These are phyloP conservation scores for Leishmania amazonensis DNA, from an alignment of 208 protist genomes.

Conservation along the genomic window DNA sequence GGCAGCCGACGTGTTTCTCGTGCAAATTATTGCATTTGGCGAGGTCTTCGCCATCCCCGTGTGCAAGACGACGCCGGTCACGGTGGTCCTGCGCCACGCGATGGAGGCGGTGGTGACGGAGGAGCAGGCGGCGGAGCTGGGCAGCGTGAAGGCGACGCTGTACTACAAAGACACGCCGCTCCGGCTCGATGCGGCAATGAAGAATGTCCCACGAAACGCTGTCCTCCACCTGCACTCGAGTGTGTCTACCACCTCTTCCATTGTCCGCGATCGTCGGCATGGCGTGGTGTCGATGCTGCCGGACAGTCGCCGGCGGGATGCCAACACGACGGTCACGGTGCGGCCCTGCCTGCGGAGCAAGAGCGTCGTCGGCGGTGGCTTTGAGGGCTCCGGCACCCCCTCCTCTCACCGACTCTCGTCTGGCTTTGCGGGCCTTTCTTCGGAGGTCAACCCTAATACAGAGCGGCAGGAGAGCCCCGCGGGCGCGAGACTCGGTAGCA, in stretches of 20 bases:
- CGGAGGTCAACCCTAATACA: slow-evolving; percentile 9
- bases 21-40: slow-evolving; percentile 27
- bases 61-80: slow-evolving; percentile 35
- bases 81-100: slow-evolving; percentile 48
- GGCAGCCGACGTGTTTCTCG: slow-evolving; percentile 11
- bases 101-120: slow-evolving; percentile 44
- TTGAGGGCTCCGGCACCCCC: slow-evolving; percentile 8
- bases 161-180: slow-evolving; percentile 48
- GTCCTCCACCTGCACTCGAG: slow-evolving; percentile 63
- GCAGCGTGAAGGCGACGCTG: slow-evolving; percentile 39
- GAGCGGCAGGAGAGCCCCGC: slow-evolving; percentile 10
- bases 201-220: slow-evolving; percentile 30
- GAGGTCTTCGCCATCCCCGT: slow-evolving; percentile 40
- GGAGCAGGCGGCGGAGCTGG: slow-evolving; percentile 24
- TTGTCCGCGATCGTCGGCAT: slow-evolving; percentile 20
- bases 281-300: slow-evolving; percentile 22
- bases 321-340: slow-evolving; percentile 25
- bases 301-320: slow-evolving; percentile 17
- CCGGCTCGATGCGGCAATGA: slow-evolving; percentile 37
- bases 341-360: slow-evolving; percentile 27
- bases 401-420: slow-evolving; percentile 5
- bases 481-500: background rate
- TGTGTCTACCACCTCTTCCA: slow-evolving; percentile 23
- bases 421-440: slow-evolving; percentile 4
- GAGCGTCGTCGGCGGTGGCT: background rate